These are phyloP conservation scores for Bryum argenteum DNA, from an alignment of 225 moss, liverwort and hornwort species.

Conservation along the genomic window DNA sequence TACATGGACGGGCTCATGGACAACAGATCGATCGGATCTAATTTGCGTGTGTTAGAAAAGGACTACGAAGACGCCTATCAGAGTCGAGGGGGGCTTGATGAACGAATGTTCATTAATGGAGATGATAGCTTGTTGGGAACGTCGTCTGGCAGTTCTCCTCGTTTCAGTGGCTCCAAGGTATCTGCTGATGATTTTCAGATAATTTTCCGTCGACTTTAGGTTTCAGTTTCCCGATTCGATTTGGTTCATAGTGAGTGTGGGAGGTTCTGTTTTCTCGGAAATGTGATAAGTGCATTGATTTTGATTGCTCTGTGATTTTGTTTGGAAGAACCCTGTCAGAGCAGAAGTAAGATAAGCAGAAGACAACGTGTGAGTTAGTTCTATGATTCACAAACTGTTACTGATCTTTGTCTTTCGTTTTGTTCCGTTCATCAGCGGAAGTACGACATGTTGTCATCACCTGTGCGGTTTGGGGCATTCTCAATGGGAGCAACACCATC, in stretches of 20 bases:
- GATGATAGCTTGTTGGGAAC: conserved; percentile 72
- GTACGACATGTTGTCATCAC: conserved; percentile 80
- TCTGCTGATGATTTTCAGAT: too few relatives aligned
- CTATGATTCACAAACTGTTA: conserved; percentile 2
- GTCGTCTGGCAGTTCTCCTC: conserved; percentile 59
- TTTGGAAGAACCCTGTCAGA: not conserved
- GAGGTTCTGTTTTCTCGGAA: conserved; percentile 7
- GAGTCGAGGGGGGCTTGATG: conserved; percentile 87
- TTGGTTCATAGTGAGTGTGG: not conserved
- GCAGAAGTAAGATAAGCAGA: not conserved
- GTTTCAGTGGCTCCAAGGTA: conserved; percentile 75
- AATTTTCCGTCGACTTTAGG: too few relatives aligned
- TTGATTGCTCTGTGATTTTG: conserved; percentile 11
- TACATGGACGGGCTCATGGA: conserved; percentile 94
- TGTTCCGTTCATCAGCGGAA: conserved; percentile 70
- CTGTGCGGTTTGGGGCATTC: conserved; percentile 68
- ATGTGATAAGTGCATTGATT: conserved; percentile 9
- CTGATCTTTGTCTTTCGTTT: conserved; percentile 15
- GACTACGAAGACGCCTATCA: conserved; percentile 85
- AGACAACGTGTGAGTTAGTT: conserved; percentile 10
- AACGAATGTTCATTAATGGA: conserved; percentile 90
- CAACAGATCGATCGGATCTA: conserved; percentile 62
- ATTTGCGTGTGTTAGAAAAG: conserved; percentile 72
- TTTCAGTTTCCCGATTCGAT: too few relatives aligned
- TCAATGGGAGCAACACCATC: conserved; percentile 77